A percentile compares a stretch with the other conserved stretches of the same genome.
Evolutionary conservation across 1,139 yeast species (phyloP).

Genomic region (Debaryomyces subglobosus): DNA sequence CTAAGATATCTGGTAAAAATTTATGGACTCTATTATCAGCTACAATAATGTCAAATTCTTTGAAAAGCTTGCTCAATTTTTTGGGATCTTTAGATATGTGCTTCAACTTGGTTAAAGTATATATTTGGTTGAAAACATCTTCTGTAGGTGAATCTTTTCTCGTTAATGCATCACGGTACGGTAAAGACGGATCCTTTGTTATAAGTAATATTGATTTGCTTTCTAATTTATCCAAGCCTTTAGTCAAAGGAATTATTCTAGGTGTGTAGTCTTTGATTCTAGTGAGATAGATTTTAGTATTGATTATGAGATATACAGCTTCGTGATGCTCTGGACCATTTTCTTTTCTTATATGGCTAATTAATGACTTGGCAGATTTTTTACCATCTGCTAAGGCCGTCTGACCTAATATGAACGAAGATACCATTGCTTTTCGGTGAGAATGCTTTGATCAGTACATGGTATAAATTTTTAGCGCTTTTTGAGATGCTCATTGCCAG

Average conservation of each 20-base stretch:
- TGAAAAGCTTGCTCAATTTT: constrained; percentile 48
- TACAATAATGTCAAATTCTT: constrained; percentile 65
- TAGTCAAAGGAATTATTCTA: constrained; percentile 63
- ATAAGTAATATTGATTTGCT: constrained; percentile 58
- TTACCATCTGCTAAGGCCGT: constrained; percentile 26
- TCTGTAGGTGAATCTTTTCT: constrained; percentile 56
- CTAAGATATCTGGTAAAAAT: constrained; percentile 57
- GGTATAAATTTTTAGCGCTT: neutral
- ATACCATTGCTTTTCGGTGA: constrained; percentile 6
- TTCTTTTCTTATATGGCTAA: constrained; percentile 28
- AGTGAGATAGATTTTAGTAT: constrained; percentile 52
- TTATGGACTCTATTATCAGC: constrained; percentile 68
- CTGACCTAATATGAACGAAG: constrained; percentile 32
- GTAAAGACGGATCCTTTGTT: constrained; percentile 68
- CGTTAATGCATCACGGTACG: constrained; percentile 51
- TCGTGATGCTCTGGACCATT: constrained; percentile 24
- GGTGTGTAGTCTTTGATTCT: constrained; percentile 60
- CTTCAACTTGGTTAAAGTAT: constrained; percentile 59
- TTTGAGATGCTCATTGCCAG: constrained; percentile 6
- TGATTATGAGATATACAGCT: constrained; percentile 55
- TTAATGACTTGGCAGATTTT: constrained; percentile 41
- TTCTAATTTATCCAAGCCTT: constrained; percentile 49
- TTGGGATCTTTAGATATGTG: constrained; percentile 47
- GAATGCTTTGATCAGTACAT: neutral
- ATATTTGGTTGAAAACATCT: constrained; percentile 59